Evolutionary conservation across 106 monocot species (phyloP), one percentile per base, ranked within the genome.

Genomic region (Iris macrosiphon): DNA sequence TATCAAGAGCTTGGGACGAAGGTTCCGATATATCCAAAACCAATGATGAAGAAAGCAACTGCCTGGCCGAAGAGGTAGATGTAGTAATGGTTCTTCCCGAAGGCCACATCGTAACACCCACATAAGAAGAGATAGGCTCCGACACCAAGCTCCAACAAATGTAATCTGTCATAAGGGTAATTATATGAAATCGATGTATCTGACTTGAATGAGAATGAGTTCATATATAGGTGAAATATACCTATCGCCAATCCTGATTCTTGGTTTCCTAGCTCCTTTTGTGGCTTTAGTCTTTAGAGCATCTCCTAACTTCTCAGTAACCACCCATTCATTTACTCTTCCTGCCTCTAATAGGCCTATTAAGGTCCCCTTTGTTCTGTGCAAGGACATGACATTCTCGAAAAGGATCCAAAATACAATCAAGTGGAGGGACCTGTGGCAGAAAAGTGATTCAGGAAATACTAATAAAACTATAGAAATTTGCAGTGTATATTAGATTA

Each of bases 331-430:
- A 18, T 78, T 68, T 2, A 68, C 78, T 59, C 72, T 72, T 25
- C 62, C 67, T 40, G 63, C 59, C 32, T 78, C 72, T 25, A 78
- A 42, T 28, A 78, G 61, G 11, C 78, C 78, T 5, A 72, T 78
- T 2, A 78, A 63, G 31, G 78, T 72, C 5, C 72, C 78, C 24
- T 72, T 78, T 40, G 78, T 72, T 52, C 78, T 55, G 45, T 78
- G 78, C 43, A 78, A 23, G 0, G 78, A 72, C 78, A 78, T 72
- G 7, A 78, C 78, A 57, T 78, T 78, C 72, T 78, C 78, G 58
- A 78, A 78, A 19, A 78, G 66, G 51, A 78, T 78, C 78, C 78
- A 78, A 17, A 78, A 78, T 20, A 78, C 45, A 35, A 78, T 15
- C 58, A 78, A 62, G 39, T 78, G 78, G 28, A 78, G 62, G 30